Evolutionary conservation across 2,329 filamentous ascomycete species (phyloP).

Genomic region (Cladophialophora chaetospira): DNA sequence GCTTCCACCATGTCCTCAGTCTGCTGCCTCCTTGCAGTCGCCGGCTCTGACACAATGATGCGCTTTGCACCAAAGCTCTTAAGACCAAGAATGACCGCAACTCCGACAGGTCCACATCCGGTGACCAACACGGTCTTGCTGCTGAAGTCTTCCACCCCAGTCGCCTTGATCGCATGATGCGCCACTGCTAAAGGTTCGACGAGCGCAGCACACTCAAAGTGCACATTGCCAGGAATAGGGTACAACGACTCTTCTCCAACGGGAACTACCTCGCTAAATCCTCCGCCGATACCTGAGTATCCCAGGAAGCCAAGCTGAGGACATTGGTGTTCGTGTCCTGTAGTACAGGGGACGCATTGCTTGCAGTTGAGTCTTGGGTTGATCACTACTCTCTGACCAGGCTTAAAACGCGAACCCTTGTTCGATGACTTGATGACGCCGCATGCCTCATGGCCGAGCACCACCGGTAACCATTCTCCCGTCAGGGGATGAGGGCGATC

Average conservation of each 20-base stretch:
- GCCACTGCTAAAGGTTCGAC: constrained; percentile 20
- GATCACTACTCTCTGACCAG: constrained; percentile 10
- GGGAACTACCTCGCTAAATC: not conserved
- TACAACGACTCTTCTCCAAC: constrained; percentile 43
- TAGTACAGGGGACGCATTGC: not conserved
- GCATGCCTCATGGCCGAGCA: constrained; percentile 16
- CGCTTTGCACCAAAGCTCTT: not conserved
- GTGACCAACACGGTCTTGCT: constrained; percentile 6
- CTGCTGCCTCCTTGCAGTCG: constrained; percentile 4
- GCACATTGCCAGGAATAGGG: constrained; percentile 9
- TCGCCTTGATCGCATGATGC: constrained; percentile 31
- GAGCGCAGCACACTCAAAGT: constrained; percentile 10
- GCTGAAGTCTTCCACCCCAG: not conserved
- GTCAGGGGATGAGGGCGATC: not conserved
- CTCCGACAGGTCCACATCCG: constrained; percentile 19
- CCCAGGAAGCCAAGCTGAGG: constrained; percentile 2
- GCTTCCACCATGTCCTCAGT: not conserved
- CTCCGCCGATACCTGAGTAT: not conserved
- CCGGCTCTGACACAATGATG: constrained; percentile 17
- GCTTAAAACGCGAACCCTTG: not conserved
- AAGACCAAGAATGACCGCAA: constrained; percentile 7
- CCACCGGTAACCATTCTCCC: constrained; percentile 6
- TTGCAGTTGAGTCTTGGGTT: constrained; percentile 11
- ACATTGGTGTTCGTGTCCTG: constrained; percentile 3
- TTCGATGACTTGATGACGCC: not conserved